Conservation (phyloP, 2,329 filamentous ascomycete genomes). For the Akanthomyces muscarius region DNA sequence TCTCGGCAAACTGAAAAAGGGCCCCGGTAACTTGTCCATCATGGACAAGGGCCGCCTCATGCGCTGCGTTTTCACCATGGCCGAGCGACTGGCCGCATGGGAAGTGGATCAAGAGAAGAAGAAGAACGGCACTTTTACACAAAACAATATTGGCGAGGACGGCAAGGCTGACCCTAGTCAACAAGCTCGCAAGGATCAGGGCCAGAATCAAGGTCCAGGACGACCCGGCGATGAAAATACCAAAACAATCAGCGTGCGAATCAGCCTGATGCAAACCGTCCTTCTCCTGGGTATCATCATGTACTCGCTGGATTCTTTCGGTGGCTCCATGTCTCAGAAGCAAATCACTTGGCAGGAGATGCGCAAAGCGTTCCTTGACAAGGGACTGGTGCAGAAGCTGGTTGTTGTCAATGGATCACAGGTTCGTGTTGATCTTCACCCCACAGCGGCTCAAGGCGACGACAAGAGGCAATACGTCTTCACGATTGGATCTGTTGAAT, state of each 20-base stretch:
- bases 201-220: conserved; percentile 23
- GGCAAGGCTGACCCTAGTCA: neutral
- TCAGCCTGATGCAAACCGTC: conserved; percentile 33
- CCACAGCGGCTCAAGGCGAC: conserved; percentile 62
- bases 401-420: conserved; percentile 68
- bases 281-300: conserved; percentile 51
- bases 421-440: conserved; percentile 77
- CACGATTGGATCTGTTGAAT: conserved; percentile 89
- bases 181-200: conserved; percentile 11
- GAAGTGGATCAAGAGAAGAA: conserved; percentile 21
- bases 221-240: conserved; percentile 18
- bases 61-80: conserved; percentile 35
- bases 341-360: conserved; percentile 99
- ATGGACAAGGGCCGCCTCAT: conserved; percentile 36
- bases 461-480: conserved; percentile 68
- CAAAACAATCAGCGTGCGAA: conserved; percentile 33
- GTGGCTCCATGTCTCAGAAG: conserved; percentile 42
- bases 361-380: conserved; percentile 87
- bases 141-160: conserved; percentile 22
- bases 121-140: conserved; percentile 22
- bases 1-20: conserved; percentile 48
- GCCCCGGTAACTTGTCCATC: conserved; percentile 50
- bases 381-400: conserved; percentile 91
- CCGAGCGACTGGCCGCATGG: conserved; percentile 33
- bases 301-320: conserved; percentile 40